Percentiles rank a stretch among this genome's conserved stretches.
Conservation (phyloP, 441 rosid species). For the Bocquillonia castaneifolia region DNA sequence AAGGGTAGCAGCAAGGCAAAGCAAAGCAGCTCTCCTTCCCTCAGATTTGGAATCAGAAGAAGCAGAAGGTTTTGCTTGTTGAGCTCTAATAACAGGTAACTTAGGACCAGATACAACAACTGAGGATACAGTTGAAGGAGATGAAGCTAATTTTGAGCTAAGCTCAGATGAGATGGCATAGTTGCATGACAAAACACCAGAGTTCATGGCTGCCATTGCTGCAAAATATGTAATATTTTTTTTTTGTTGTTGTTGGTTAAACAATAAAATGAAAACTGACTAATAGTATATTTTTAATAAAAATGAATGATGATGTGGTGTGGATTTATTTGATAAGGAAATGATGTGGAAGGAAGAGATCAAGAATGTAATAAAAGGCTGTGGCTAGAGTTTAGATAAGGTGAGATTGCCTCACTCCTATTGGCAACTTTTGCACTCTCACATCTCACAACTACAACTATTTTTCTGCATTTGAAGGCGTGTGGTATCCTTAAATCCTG, state of each 20-base stretch:
- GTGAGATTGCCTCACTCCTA: slow-evolving; percentile 75
- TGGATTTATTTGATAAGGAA: slow-evolving; percentile 29
- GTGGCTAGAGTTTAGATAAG: slow-evolving; percentile 93
- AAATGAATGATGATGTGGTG: slow-evolving; percentile 19
- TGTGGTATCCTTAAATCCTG: slow-evolving; percentile 30
- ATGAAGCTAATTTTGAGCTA: slow-evolving; percentile 44
- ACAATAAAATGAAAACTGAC: neutral
- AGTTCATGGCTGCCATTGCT: slow-evolving; percentile 73
- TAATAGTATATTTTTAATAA: neutral
- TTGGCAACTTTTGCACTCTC: slow-evolving; percentile 40
- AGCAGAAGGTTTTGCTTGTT: slow-evolving; percentile 28
- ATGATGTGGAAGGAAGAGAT: slow-evolving; percentile 44
- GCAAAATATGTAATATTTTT: neutral
- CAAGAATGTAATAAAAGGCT: slow-evolving; percentile 43
- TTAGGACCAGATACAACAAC: slow-evolving; percentile 38
- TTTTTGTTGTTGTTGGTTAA: neutral
- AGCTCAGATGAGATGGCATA: slow-evolving; percentile 61
- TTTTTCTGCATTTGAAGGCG: slow-evolving; percentile 16
- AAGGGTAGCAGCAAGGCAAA: slow-evolving; percentile 60
- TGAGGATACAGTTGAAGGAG: slow-evolving; percentile 34
- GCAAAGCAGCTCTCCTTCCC: slow-evolving; percentile 73
- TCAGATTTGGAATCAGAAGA: slow-evolving; percentile 36
- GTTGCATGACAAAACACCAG: slow-evolving; percentile 78
- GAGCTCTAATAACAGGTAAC: slow-evolving; percentile 63
- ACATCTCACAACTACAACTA: slow-evolving; percentile 8